These are phyloP conservation scores for Glarea lozoyensis DNA, from an alignment of 495 filamentous ascomycete species.

Conservation along the genomic window DNA sequence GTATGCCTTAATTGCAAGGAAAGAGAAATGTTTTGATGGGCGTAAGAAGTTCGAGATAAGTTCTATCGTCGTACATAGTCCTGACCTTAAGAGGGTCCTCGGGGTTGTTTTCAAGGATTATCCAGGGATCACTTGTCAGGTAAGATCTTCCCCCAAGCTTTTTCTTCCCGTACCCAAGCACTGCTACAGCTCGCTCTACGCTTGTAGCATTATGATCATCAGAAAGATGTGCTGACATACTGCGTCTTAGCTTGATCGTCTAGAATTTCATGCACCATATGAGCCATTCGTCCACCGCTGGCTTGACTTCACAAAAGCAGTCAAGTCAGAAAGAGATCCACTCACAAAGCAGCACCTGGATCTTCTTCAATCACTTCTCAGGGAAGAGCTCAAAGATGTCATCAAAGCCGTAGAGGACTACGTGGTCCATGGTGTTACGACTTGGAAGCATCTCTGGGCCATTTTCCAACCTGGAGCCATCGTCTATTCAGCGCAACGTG, in stretches of 20 bases:
- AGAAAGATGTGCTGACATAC: too few species aligned
- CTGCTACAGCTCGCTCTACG: too few species aligned
- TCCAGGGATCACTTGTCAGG: conserved; percentile 53
- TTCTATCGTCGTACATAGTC: conserved; percentile 56
- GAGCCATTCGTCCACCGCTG: conserved; percentile 60
- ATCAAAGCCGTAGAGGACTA: conserved; percentile 76
- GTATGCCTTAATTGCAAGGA: conserved; percentile 43
- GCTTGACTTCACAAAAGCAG: conserved; percentile 39
- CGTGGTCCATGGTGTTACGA: conserved; percentile 72
- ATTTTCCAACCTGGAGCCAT: conserved; percentile 83
- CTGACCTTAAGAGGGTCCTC: conserved; percentile 48
- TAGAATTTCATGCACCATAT: conserved; percentile 52
- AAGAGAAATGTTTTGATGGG: conserved; percentile 42
- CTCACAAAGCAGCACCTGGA: conserved; percentile 45
- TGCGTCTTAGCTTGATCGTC: conserved; percentile 45
- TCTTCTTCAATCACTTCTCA: conserved; percentile 46
- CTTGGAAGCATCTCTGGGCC: conserved; percentile 82
- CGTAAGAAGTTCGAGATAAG: conserved; percentile 49
- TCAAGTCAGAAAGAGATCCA: conserved; percentile 34
- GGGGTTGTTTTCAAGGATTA: conserved; percentile 50
- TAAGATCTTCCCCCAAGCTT: too few species aligned
- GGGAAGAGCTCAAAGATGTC: conserved; percentile 53
- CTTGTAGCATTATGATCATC: too few species aligned
- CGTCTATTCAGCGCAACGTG: conserved; percentile 68
- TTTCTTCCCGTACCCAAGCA: too few species aligned